Base-by-base conservation (phyloP, 306 rosid genomes). In the Fragaria nilgerrensis region DNA sequence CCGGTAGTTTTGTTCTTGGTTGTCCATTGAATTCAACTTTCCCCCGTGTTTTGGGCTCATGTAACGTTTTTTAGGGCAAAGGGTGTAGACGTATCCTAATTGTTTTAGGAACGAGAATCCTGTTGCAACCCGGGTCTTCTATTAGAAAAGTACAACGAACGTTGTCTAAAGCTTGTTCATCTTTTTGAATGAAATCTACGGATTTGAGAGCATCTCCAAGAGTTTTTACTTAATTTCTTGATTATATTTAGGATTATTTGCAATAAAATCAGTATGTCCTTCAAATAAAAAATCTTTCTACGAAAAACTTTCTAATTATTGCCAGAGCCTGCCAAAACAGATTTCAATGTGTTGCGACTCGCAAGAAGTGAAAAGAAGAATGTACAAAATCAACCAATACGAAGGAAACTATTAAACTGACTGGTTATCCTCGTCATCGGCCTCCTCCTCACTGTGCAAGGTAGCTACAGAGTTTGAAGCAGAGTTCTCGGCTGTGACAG, bases 401-500 rank as follows among this genome's bases (percentile, higher is more conserved):
- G 64, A 79, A 41, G 62, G 75, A 78, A 39, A 45, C 22, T 62
- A 7, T 76, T 82, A 88, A 74, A 34, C 9, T 69, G 85, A 87
- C 72, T 67, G 68, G 6, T 68, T 39, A 32, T 81, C 87, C 17
- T 82, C 89, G 77, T 84, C 81, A 61, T 83, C 85, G 23, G 59
- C 41, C 19, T 72, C 85, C 45, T 75, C 89, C 39, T 74, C 91
- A 68, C 85, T 76, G 29, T 75, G 86, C 41, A 81, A 72, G 61
- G 88, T 79, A 32, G 79, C 89, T 0, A 84, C 86, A 75, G 99
- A 90, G 80, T 86, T 86, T 27, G 88, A 78, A 25, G 96, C 83
- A 71, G 98, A 89, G 82, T 89, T 92, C 80, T 95, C 93, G 63
- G 88, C 88, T n/a, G 97, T 95, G 73, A 95, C 82, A 56, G 88